Conservation (phyloP, 805 yeast genomes). For the Dipodascus geniculatus region DNA sequence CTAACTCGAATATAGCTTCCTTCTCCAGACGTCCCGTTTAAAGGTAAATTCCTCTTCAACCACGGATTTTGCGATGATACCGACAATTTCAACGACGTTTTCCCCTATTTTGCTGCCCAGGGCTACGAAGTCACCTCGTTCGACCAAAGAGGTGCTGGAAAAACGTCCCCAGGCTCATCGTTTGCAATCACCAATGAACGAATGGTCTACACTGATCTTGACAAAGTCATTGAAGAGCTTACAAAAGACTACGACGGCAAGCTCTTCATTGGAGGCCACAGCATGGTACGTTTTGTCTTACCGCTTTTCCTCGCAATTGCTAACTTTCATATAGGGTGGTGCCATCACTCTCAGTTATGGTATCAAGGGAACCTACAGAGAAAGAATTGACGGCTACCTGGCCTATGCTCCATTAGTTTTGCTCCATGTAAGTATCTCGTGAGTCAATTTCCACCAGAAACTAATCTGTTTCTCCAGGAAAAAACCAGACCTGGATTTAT, state of each 20-base stretch:
- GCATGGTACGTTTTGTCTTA: conserved; percentile 15
- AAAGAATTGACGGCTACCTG: conserved; percentile 23
- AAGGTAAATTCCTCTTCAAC: conserved; percentile 23
- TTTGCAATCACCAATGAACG: conserved; percentile 26
- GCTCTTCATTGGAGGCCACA: conserved; percentile 26
- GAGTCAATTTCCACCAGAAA: no score
- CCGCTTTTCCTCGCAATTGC: neutral
- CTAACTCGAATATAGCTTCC: conserved; percentile 7
- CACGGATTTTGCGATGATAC: conserved; percentile 29
- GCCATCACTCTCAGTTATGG: conserved; percentile 27
- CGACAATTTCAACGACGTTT: conserved; percentile 22
- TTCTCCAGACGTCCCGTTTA: conserved; percentile 12
- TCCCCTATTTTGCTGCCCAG: conserved; percentile 18
- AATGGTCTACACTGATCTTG: conserved; percentile 23
- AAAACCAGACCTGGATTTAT: conserved; percentile 17
- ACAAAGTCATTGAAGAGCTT: conserved; percentile 17
- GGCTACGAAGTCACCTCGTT: conserved; percentile 27
- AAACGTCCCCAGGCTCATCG: conserved; percentile 18
- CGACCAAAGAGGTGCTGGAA: conserved; percentile 31
- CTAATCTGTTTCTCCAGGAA: conserved; percentile 2
- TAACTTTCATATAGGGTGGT: conserved; percentile 21
- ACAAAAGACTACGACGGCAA: conserved; percentile 15
- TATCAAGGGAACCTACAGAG: conserved; percentile 24
- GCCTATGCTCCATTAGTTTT: conserved; percentile 25
- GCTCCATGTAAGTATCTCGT: conserved; percentile 11